These are phyloP conservation scores for Phytophthora tubulina DNA, from an alignment of 352 stramenopile genomes.

Conservation along the genomic window DNA sequence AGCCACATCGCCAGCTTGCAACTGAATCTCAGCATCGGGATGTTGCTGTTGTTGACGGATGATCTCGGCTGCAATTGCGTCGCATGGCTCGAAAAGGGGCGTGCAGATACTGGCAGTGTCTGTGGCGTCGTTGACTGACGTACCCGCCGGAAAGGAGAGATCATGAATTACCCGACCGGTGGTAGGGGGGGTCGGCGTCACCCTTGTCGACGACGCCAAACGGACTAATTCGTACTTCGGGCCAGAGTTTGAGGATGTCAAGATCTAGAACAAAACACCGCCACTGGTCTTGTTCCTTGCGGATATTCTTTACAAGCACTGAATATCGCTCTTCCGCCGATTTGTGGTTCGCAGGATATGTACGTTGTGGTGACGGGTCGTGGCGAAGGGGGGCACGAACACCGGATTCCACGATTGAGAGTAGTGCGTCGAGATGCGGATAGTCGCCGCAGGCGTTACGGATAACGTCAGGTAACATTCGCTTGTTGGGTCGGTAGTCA, in stretches of 20 bases:
- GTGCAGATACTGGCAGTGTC: not conserved
- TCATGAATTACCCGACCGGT: constrained; percentile 27
- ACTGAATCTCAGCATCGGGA: not conserved
- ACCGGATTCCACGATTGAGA: not conserved
- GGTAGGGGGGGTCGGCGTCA: not conserved
- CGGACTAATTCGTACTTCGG: constrained; percentile 16
- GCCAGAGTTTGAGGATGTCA: constrained; percentile 18
- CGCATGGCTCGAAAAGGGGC: constrained; percentile 11
- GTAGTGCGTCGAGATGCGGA: constrained; percentile 4
- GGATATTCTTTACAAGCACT: constrained; percentile 25
- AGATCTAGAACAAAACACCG: constrained; percentile 17
- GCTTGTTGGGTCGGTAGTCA: constrained; percentile 24
- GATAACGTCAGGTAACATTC: not conserved
- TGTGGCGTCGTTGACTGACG: constrained; percentile 26
- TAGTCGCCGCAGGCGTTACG: not conserved
- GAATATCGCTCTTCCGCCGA: constrained; percentile 6
- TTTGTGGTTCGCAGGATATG: constrained; percentile 12
- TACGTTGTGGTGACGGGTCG: not conserved
- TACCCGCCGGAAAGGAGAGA: constrained; percentile 16
- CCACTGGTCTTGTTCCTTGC: constrained; percentile 20
- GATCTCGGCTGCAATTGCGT: constrained; percentile 12
- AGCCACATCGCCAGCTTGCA: constrained; percentile 14
- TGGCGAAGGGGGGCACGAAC: not conserved
- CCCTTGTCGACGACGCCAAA: constrained; percentile 41
- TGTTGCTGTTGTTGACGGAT: not conserved